phyloP scores from a whole-genome alignment of 345 rosid genomes.

The Camelina laxa region DNA sequence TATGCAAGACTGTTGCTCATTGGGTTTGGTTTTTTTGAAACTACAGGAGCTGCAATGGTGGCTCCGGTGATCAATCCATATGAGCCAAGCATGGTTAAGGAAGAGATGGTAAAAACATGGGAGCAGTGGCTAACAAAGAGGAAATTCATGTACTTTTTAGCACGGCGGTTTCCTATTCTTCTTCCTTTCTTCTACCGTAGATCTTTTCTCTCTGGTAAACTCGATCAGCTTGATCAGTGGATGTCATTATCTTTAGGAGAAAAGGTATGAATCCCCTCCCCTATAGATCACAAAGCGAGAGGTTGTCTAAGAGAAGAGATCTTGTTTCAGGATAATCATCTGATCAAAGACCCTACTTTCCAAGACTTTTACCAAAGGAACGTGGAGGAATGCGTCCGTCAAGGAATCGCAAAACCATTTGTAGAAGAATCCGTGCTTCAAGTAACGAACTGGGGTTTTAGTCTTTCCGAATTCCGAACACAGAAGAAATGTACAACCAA shows the following conservation, averaged over 20 bases:
- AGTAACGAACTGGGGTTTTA: conserved; percentile 88
- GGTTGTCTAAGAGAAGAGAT: neutral
- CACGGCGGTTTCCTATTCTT: conserved; percentile 64
- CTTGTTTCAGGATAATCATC: conserved; percentile 66
- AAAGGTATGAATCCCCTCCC: conserved; percentile 51
- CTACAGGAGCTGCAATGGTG: conserved; percentile 77
- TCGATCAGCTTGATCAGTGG: conserved; percentile 73
- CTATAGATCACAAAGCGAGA: neutral
- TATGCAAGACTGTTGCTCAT: conserved; percentile 7
- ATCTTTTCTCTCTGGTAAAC: conserved; percentile 82
- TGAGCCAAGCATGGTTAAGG: conserved; percentile 76
- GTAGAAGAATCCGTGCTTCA: conserved; percentile 79
- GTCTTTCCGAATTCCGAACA: conserved; percentile 68
- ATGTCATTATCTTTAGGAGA: conserved; percentile 67
- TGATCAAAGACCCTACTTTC: conserved; percentile 57
- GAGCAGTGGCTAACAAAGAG: conserved; percentile 62
- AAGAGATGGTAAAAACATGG: conserved; percentile 79
- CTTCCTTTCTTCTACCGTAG: conserved; percentile 64
- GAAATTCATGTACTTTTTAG: conserved; percentile 69
- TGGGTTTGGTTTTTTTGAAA: conserved; percentile 31
- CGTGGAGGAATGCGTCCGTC: conserved; percentile 91
- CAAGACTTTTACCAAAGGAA: conserved; percentile 81
- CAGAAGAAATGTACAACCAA: conserved; percentile 63
- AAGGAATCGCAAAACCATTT: conserved; percentile 72
- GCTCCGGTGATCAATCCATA: conserved; percentile 84